Evolutionary conservation across 2,329 filamentous ascomycete genomes (phyloP).

Genomic region (Mycosphaerelloides madeirae): DNA sequence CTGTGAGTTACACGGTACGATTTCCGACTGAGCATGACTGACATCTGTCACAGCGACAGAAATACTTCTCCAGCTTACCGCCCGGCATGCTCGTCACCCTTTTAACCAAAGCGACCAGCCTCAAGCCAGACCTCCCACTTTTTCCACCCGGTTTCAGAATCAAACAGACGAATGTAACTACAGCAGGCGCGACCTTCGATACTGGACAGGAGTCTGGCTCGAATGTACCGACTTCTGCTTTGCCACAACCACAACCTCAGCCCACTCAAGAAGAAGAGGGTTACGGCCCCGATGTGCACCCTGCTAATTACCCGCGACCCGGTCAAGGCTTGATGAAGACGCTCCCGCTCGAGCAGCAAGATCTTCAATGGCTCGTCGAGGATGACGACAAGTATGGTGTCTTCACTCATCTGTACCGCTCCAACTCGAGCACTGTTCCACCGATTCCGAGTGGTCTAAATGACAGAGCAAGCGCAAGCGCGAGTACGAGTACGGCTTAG

Average conservation of each 20-base stretch:
- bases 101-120: constrained; percentile 56
- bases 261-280: constrained; percentile 45
- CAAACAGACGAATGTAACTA: neutral
- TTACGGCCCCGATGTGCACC: constrained; percentile 48
- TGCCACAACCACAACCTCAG: neutral
- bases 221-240: constrained; percentile 1
- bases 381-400: constrained; percentile 49
- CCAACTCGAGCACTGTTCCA: no score
- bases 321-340: constrained; percentile 55
- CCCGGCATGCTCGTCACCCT: constrained; percentile 60
- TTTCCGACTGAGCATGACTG: neutral
- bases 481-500: no score
- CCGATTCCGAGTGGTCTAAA: no score
- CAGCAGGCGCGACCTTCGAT: constrained; percentile 10
- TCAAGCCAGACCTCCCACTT: constrained; percentile 62
- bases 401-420: constrained; percentile 48
- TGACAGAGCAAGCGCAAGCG: no score
- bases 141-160: constrained; percentile 45
- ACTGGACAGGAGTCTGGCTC: constrained; percentile 14
- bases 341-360: constrained; percentile 53
- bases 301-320: constrained; percentile 57
- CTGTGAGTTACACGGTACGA: constrained; percentile 32
- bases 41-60: constrained; percentile 20
- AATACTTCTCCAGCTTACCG: constrained; percentile 58
- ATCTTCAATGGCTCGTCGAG: constrained; percentile 59